Evolutionary conservation across 805 yeast genomes (phyloP).

Genomic region (Wickerhamiella bombiphila): DNA sequence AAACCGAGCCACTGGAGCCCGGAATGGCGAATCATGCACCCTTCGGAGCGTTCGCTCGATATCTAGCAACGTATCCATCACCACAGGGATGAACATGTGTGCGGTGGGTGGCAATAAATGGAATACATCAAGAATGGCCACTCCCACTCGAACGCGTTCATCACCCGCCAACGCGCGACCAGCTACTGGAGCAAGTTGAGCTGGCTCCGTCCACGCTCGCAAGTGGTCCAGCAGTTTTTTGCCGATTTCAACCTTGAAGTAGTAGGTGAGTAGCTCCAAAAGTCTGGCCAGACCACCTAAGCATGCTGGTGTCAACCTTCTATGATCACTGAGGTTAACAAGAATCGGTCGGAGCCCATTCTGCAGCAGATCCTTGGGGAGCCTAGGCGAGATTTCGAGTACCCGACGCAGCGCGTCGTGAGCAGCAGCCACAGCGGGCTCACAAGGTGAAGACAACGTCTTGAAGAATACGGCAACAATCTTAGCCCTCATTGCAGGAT

Average conservation of each 20-base stretch:
- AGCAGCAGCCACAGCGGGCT: slow-evolving; percentile 84
- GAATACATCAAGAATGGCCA: slow-evolving; percentile 80
- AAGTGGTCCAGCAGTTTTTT: slow-evolving; percentile 81
- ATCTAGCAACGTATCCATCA: slow-evolving; percentile 57
- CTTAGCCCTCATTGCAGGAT: slow-evolving; percentile 49
- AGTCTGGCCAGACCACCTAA: slow-evolving; percentile 81
- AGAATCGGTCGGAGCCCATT: slow-evolving; percentile 90
- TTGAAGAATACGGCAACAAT: slow-evolving; percentile 90
- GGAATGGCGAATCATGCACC: slow-evolving; percentile 74
- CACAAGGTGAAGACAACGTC: slow-evolving; percentile 71
- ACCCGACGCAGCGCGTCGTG: slow-evolving; percentile 76
- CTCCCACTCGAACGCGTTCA: slow-evolving; percentile 70
- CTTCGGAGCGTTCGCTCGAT: slow-evolving; percentile 75
- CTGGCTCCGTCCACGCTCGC: slow-evolving; percentile 90
- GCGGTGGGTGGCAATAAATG: slow-evolving; percentile 88
- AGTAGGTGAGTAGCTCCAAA: slow-evolving; percentile 72
- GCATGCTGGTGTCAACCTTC: slow-evolving; percentile 75
- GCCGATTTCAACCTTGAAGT: slow-evolving; percentile 95
- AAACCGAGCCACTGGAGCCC: slow-evolving; percentile 79
- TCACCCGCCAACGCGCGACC: slow-evolving; percentile 69
- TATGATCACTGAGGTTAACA: slow-evolving; percentile 88
- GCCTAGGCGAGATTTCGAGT: slow-evolving; percentile 57
- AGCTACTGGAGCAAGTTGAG: slow-evolving; percentile 57
- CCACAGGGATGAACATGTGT: slow-evolving; percentile 76
- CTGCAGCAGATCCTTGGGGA: slow-evolving; percentile 91